phyloP scores from a whole-genome alignment of 805 yeast genomes.

The Teunomyces pallodes region DNA sequence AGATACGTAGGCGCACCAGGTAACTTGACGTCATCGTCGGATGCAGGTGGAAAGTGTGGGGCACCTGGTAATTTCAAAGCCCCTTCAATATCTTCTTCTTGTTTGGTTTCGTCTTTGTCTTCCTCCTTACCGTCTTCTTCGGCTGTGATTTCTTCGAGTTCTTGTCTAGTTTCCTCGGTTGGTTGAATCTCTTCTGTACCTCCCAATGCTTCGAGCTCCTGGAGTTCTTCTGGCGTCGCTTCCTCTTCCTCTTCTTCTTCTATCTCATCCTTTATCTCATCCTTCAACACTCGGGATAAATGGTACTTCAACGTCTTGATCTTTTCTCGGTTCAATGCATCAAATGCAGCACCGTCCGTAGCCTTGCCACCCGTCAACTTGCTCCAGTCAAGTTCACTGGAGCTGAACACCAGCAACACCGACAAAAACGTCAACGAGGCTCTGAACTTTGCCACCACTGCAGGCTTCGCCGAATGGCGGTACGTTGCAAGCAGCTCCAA shows the following conservation, averaged over 20 bases:
- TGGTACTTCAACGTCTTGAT: conserved; percentile 37
- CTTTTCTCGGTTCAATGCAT: conserved; percentile 27
- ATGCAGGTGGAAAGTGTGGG: conserved; percentile 34
- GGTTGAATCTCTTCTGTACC: no score
- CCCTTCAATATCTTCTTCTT: conserved; percentile 1
- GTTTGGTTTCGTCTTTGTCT: neutral
- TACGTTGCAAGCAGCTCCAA: conserved; percentile 18
- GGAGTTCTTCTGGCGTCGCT: conserved; percentile 17
- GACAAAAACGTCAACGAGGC: conserved; percentile 36
- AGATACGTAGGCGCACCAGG: conserved; percentile 44
- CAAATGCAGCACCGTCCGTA: conserved; percentile 20
- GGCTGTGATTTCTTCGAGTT: neutral
- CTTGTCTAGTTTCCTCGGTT: neutral
- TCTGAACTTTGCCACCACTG: conserved; percentile 30
- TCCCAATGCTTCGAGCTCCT: neutral
- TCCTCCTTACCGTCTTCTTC: neutral
- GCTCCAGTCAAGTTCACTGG: conserved; percentile 30
- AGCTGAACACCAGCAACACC: conserved; percentile 24
- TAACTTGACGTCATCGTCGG: conserved; percentile 23
- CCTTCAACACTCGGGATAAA: conserved; percentile 37
- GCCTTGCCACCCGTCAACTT: conserved; percentile 36
- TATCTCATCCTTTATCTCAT: conserved; percentile 25
- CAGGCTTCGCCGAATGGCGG: neutral
- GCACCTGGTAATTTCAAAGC: conserved; percentile 34
- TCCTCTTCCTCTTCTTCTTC: conserved; percentile 23